Evolutionary conservation across 805 yeast species (phyloP).

Genomic region (Lipomyces orientalis): DNA sequence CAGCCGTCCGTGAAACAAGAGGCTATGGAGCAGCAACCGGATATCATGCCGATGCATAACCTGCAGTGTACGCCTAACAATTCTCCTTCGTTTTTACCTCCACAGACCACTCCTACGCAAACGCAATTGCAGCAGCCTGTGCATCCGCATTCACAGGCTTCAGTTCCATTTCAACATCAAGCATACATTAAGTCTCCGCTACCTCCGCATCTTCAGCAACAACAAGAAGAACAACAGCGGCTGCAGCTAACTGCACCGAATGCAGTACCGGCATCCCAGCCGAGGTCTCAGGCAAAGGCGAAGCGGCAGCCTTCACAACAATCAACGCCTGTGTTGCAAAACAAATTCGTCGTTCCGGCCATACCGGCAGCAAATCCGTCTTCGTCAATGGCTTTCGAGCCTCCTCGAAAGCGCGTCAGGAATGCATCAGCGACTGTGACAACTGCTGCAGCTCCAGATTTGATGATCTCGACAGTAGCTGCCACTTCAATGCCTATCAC

Average conservation of each 20-base stretch:
- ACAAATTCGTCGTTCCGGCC: not conserved
- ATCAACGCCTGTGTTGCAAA: not conserved
- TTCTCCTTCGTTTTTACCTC: not conserved
- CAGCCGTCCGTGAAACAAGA: not conserved
- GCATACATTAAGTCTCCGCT: constrained; percentile 20
- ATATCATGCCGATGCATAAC: constrained; percentile 7
- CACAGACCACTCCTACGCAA: constrained; percentile 2
- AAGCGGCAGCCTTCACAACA: not conserved
- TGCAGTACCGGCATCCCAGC: not conserved
- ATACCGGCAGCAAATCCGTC: not conserved
- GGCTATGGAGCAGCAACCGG: constrained; percentile 6
- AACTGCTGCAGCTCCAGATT: not conserved
- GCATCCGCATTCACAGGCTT: constrained; percentile 24
- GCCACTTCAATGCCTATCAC: not conserved
- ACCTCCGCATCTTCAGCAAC: constrained; percentile 24
- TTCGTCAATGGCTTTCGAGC: not conserved
- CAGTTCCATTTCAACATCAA: constrained; percentile 22
- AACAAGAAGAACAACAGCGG: constrained; percentile 28
- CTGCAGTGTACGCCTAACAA: not conserved
- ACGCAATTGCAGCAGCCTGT: constrained; percentile 14
- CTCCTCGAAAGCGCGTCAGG: not conserved
- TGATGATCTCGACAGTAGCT: not conserved
- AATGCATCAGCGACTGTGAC: not conserved
- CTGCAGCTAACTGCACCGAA: constrained; percentile 2
- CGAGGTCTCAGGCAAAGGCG: not conserved